Evolutionary conservation across 2,329 filamentous ascomycete genomes (phyloP).

Genomic region (Aspergillus pseudoviridinutans): DNA sequence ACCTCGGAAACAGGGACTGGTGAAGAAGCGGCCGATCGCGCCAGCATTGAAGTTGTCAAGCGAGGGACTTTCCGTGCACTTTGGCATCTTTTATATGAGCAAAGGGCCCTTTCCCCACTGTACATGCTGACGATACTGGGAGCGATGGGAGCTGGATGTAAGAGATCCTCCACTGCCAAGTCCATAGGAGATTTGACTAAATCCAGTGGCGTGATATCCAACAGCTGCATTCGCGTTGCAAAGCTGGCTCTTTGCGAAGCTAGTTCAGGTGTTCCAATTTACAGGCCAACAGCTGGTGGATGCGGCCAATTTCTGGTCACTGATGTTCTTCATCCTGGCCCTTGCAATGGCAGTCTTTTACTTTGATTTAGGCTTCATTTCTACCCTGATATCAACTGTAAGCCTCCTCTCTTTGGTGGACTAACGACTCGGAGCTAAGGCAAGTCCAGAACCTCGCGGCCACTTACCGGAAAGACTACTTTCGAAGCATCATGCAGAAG

Average conservation of each 20-base stretch:
- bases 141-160: conserved; percentile 4
- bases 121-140: not conserved
- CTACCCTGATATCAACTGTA: conserved; percentile 45
- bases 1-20: not conserved
- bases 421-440: conserved; percentile 25
- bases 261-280: conserved; percentile 47
- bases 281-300: conserved; percentile 34
- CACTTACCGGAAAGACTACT: conserved; percentile 44
- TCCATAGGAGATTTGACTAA: not conserved
- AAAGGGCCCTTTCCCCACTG: conserved; percentile 2
- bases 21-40: not conserved
- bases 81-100: conserved; percentile 1
- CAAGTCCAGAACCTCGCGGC: conserved; percentile 23
- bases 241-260: conserved; percentile 44
- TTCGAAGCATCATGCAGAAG: conserved; percentile 44
- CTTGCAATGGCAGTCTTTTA: conserved; percentile 45
- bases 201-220: not conserved
- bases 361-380: conserved; percentile 42
- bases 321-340: conserved; percentile 55
- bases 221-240: conserved; percentile 29
- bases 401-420: conserved; percentile 8
- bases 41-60: not conserved
- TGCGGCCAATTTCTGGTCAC: conserved; percentile 48
- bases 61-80: not conserved
- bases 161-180: not conserved